A percentile compares a stretch with the other conserved stretches of the same genome.
phyloP scores from a whole-genome alignment of 805 yeast species.

The Yarrowia porcina region DNA sequence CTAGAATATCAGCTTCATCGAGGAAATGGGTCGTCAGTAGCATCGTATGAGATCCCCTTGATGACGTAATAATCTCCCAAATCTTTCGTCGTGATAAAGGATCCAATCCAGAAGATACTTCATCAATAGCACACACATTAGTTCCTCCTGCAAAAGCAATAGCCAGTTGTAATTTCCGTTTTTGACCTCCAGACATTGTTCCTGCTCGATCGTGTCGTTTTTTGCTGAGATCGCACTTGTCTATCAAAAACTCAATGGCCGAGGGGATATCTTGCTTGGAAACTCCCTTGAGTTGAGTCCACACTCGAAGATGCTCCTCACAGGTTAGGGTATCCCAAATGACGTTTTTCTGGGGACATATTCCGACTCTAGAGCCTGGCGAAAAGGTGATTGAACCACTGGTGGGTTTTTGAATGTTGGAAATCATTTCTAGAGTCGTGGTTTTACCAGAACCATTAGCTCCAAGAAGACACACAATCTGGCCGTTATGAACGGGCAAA shows the following conservation, averaged over 20 bases:
- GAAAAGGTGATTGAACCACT: constrained; percentile 33
- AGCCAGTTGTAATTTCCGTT: constrained; percentile 40
- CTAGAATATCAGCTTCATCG: constrained; percentile 40
- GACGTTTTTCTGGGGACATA: constrained; percentile 41
- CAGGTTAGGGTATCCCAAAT: constrained; percentile 40
- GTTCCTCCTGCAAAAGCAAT: constrained; percentile 40
- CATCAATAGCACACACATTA: constrained; percentile 40
- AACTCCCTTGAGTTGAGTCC: constrained; percentile 39
- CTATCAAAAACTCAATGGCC: constrained; percentile 31
- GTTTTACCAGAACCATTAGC: constrained; percentile 43
- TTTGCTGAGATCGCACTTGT: constrained; percentile 35
- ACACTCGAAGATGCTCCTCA: constrained; percentile 37
- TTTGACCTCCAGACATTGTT: constrained; percentile 40
- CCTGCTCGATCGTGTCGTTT: constrained; percentile 32
- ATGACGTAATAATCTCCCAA: constrained; percentile 39
- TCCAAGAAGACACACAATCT: constrained; percentile 39
- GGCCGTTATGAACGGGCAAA: constrained; percentile 36
- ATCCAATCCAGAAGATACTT: constrained; percentile 42
- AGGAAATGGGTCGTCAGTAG: constrained; percentile 40
- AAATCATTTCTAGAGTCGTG: constrained; percentile 40
- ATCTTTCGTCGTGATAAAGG: constrained; percentile 39
- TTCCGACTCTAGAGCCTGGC: constrained; percentile 35
- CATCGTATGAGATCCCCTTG: constrained; percentile 35
- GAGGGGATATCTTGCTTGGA: constrained; percentile 27
- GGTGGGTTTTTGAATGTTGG: constrained; percentile 37